Conservation (phyloP, 768 basidiomycete genomes). For the Agrocybe chaxingu region DNA sequence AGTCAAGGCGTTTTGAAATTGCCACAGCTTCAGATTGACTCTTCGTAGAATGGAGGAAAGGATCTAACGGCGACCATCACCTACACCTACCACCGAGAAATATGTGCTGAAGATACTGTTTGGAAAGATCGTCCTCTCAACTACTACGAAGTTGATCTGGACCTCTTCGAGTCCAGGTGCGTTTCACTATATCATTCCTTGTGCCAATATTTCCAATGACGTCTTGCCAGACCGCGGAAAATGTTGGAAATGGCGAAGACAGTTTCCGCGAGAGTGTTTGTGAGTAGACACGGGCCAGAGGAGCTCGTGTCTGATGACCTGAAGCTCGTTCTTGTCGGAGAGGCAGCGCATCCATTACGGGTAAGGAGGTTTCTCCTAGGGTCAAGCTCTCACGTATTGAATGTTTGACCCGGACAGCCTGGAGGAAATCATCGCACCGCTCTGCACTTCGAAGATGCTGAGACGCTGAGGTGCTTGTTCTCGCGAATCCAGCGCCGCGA, state of each 20-base stretch:
- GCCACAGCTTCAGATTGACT: neutral
- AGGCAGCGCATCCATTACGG: conserved; percentile 56
- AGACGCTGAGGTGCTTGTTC: conserved; percentile 54
- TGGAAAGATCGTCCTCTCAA: conserved; percentile 33
- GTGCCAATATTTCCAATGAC: neutral
- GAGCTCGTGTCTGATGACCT: conserved; percentile 46
- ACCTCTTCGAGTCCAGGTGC: conserved; percentile 33
- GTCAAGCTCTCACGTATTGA: too few relatives aligned
- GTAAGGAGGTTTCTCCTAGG: conserved; percentile 20
- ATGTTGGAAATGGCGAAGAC: conserved; percentile 26
- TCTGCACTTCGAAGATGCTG: conserved; percentile 58
- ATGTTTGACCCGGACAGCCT: too few relatives aligned
- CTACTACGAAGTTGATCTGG: conserved; percentile 22
- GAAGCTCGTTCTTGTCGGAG: conserved; percentile 50
- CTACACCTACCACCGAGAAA: conserved; percentile 17
- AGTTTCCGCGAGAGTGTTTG: conserved; percentile 26
- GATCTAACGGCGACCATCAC: conserved; percentile 22
- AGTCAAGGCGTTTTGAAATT: neutral
- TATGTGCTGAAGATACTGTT: conserved; percentile 20
- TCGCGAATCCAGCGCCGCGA: conserved; percentile 40
- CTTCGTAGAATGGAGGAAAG: conserved; percentile 19
- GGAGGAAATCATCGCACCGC: conserved; percentile 38
- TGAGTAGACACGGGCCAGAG: conserved; percentile 32
- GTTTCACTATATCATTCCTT: neutral
- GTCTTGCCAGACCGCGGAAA: conserved; percentile 27